phyloP scores from a whole-genome alignment of 2,329 filamentous ascomycete genomes.

The Cladorrhinum sp. region DNA sequence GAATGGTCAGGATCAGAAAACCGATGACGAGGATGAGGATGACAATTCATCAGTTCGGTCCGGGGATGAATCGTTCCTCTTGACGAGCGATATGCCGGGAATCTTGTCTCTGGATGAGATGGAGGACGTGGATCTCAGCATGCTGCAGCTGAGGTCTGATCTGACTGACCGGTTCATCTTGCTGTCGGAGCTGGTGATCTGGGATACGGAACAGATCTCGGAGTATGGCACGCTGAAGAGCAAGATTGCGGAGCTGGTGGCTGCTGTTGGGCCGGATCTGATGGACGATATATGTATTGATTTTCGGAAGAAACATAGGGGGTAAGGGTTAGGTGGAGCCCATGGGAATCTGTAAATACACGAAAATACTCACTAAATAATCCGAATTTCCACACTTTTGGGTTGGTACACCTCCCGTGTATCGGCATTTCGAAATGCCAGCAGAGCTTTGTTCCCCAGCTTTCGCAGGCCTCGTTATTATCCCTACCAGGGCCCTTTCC shows the following conservation, averaged over 20 bases:
- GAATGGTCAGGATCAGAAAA: constrained; percentile 2
- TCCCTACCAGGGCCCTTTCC: no score
- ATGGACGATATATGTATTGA: constrained; percentile 57
- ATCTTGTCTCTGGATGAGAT: constrained; percentile 56
- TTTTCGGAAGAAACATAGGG: constrained; percentile 35
- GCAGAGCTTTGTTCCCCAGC: no score
- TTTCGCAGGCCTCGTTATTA: no score
- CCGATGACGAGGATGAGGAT: constrained; percentile 27
- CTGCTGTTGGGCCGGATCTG: constrained; percentile 61
- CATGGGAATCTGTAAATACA: neutral
- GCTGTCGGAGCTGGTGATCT: constrained; percentile 54
- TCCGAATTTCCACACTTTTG: no score
- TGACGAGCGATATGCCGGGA: constrained; percentile 65
- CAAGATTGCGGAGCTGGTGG: constrained; percentile 64
- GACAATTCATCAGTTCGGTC: constrained; percentile 5
- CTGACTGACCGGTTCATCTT: constrained; percentile 38
- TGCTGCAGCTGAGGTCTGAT: constrained; percentile 53
- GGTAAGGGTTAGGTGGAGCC: neutral
- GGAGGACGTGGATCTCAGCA: constrained; percentile 53
- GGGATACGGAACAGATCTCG: constrained; percentile 52
- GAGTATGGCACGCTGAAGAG: constrained; percentile 55
- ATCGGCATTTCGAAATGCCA: no score
- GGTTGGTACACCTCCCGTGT: no score
- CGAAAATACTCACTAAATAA: no score
- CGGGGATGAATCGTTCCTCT: constrained; percentile 41